phyloP scores from a whole-genome alignment of 352 stramenopile species.

The Globisporangium camurandrum region DNA sequence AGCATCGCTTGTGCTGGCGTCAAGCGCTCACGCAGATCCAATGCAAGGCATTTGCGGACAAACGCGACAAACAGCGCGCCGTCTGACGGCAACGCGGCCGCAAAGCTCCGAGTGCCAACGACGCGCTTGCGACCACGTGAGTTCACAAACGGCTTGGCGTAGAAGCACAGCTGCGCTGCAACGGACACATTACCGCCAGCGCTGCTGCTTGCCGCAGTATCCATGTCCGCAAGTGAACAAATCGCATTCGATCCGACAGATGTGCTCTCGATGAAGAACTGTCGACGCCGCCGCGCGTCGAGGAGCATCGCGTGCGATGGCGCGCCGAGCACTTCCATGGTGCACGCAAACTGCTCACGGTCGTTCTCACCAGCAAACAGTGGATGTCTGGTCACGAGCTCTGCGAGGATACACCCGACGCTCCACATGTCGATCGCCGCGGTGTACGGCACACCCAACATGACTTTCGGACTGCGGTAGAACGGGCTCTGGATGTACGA shows the following conservation, averaged over 20 bases:
- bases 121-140: constrained; percentile 45
- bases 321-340: constrained; percentile 69
- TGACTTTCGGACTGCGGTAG: constrained; percentile 96
- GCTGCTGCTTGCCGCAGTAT: neutral
- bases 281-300: constrained; percentile 43
- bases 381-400: constrained; percentile 72
- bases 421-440: constrained; percentile 88
- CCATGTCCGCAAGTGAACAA: neutral
- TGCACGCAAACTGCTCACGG: constrained; percentile 77
- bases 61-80: constrained; percentile 56
- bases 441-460: constrained; percentile 88
- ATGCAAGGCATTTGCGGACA: constrained; percentile 55
- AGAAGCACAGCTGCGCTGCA: constrained; percentile 13
- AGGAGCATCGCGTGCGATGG: constrained; percentile 37
- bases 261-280: constrained; percentile 58
- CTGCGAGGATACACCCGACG: constrained; percentile 80
- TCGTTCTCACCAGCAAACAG: constrained; percentile 85
- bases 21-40: constrained; percentile 51
- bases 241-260: constrained; percentile 1
- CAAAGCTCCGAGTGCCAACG: constrained; percentile 30
- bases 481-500: constrained; percentile 98
- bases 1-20: constrained; percentile 45
- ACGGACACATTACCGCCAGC: neutral
- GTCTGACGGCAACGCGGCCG: constrained; percentile 27
- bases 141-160: constrained; percentile 47